These are phyloP conservation scores for Crithidia sp. DNA, from an alignment of 208 protist genomes.

Conservation along the genomic window DNA sequence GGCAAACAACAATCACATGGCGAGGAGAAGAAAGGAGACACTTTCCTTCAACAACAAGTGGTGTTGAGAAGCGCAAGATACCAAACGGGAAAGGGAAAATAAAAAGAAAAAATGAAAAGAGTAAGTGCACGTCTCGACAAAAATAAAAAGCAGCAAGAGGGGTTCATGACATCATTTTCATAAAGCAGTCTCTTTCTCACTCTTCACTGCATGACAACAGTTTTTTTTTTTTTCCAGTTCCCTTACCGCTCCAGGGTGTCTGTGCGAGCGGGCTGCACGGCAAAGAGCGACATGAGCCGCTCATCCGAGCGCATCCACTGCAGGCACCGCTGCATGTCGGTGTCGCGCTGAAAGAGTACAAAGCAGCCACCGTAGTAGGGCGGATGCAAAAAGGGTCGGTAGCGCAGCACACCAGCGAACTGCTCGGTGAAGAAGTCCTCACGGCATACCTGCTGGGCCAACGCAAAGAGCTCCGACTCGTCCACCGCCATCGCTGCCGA, in stretches of 20 bases:
- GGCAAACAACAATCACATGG: too few species aligned
- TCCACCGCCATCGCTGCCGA: background rate
- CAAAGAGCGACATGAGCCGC: conserved; percentile 29
- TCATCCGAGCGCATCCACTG: conserved; percentile 49
- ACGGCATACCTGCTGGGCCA: conserved; percentile 26
- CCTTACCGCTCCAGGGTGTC: conserved; percentile 35
- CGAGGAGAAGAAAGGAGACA: too few species aligned
- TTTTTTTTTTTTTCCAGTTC: too few species aligned
- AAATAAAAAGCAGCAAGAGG: background rate
- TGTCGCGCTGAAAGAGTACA: conserved; percentile 53
- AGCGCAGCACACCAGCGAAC: conserved; percentile 56
- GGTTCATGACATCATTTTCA: background rate
- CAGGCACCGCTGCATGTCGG: conserved; percentile 55
- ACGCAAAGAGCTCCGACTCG: conserved; percentile 15
- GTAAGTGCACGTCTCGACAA: background rate
- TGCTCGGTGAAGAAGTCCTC: conserved; percentile 49
- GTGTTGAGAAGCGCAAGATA: background rate
- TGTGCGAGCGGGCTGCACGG: conserved; percentile 47
- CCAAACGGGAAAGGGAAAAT: conserved; percentile 9
- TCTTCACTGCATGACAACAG: background rate
- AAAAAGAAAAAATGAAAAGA: conserved; percentile 18
- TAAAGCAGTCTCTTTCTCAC: background rate
- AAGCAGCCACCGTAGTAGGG: conserved; percentile 60
- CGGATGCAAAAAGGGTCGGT: conserved; percentile 43
- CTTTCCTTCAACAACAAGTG: too few species aligned